Base-by-base conservation (phyloP, 177 flowering plant species). In the Tripterygium wilfordii region DNA sequence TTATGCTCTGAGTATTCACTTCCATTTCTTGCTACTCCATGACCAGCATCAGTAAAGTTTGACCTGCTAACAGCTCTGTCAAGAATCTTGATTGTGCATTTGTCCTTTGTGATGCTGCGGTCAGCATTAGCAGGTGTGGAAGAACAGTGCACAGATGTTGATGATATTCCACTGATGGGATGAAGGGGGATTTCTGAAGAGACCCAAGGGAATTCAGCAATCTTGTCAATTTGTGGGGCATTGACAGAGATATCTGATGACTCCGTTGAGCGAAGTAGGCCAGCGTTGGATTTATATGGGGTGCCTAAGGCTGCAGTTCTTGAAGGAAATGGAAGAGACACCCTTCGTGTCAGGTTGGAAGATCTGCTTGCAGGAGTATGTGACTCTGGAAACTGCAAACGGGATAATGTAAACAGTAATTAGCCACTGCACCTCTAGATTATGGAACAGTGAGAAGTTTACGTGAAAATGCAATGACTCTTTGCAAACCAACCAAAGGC, bases 231-330 rank as follows among this genome's bases (percentile, higher is more conserved):
- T 22, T 77, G 72, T 10, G 97, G 97, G 14, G 87, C 84, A 56
- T 89, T 85, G 41, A 89, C 83, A 1, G 97, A 89, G 36, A 89
- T 72, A 66, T 89, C 85, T 10, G 92, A 89, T 16, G 97, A 89
- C 20, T 67, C 64, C 50, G 80, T 39, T 22, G 49, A 57, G 42
- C 53, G 63, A 25, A 84, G 74, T 27, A 74, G 61, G 48, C 65
- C 71, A 42, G 43, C 13, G 16, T 45, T 71, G 51, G 67, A 47
- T 23, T 19, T 76, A 67, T 24, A 33, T 10, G 49, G 32, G 2
- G 66, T 19, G 13, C 45, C 56, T 31, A 44, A 48, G 21, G 37
- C 26, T 12, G 53, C 44, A 36, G 65, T 18, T 49, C 53, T 42
- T 32, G 39, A 54, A 30, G 58, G 41, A 32, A 66, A 32, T 36